phyloP scores from a whole-genome alignment of 2,329 filamentous ascomycete genomes.

The Fusarium zealandicum region DNA sequence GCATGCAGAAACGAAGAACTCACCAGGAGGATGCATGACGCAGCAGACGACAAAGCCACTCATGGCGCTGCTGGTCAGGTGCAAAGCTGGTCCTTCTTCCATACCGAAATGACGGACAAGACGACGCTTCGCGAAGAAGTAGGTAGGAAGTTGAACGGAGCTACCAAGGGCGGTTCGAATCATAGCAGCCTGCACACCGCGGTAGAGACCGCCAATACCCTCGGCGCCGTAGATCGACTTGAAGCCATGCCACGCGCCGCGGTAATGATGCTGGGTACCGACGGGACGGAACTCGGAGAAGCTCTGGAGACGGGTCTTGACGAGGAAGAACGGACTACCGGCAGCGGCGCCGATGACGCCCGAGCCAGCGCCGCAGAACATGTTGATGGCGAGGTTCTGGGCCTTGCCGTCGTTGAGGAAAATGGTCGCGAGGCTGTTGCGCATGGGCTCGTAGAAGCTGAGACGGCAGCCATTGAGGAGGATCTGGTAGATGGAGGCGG shows the following conservation, averaged over 20 bases:
- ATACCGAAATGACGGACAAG: slow-evolving; percentile 84
- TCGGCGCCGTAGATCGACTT: slow-evolving; percentile 79
- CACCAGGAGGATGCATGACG: slow-evolving; percentile 96
- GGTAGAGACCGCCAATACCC: slow-evolving; percentile 82
- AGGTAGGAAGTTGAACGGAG: slow-evolving; percentile 94
- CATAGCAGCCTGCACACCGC: slow-evolving; percentile 92
- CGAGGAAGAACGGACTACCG: slow-evolving; percentile 95
- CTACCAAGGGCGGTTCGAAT: slow-evolving; percentile 95
- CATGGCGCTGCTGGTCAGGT: slow-evolving; percentile 85
- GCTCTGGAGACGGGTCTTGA: slow-evolving; percentile 95
- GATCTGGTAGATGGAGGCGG: slow-evolving; percentile 95
- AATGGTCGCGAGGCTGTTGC: slow-evolving; percentile 71
- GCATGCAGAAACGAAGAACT: slow-evolving; percentile 39
- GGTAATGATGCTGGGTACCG: slow-evolving; percentile 95
- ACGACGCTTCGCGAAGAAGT: slow-evolving; percentile 94
- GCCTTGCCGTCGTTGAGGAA: slow-evolving; percentile 75
- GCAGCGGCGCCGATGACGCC: slow-evolving; percentile 92
- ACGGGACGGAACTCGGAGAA: slow-evolving; percentile 92
- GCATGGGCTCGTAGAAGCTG: slow-evolving; percentile 96
- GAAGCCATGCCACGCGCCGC: slow-evolving; percentile 84
- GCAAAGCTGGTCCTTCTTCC: slow-evolving; percentile 88
- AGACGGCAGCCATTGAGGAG: slow-evolving; percentile 95
- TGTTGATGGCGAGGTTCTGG: slow-evolving; percentile 89
- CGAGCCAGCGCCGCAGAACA: slow-evolving; percentile 88
- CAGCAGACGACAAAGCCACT: slow-evolving; percentile 97